Conservation (phyloP, 805 yeast genomes). For the Komagataella phaffii region DNA sequence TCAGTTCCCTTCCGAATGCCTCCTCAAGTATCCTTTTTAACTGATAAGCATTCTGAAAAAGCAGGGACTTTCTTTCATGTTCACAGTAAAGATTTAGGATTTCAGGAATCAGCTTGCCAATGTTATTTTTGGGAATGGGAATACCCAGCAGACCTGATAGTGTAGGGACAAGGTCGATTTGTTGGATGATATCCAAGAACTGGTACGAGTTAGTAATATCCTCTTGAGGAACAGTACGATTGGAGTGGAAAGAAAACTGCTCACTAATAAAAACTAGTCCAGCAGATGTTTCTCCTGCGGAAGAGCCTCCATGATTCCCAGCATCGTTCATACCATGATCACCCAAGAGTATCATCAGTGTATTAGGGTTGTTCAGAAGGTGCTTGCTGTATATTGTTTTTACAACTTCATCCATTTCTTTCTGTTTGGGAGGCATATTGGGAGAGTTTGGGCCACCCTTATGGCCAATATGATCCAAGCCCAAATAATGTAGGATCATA, state of each 20-base stretch:
- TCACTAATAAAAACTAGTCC: constrained; percentile 63
- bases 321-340: constrained; percentile 96
- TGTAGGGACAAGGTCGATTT: constrained; percentile 66
- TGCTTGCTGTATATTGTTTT: constrained; percentile 28
- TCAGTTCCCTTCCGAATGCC: constrained; percentile 5
- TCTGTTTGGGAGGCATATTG: constrained; percentile 71
- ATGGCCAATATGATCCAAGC: constrained; percentile 96
- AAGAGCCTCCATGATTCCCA: constrained; percentile 96
- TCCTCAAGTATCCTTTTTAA: constrained; percentile 32
- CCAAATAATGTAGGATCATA: constrained; percentile 78
- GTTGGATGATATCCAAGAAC: constrained; percentile 43
- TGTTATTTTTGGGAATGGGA: constrained; percentile 57
- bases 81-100: constrained; percentile 39
- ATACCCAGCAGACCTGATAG: constrained; percentile 45
- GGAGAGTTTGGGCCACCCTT: constrained; percentile 82
- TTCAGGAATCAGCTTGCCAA: constrained; percentile 58
- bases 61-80: constrained; percentile 19
- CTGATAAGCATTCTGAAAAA: constrained; percentile 47
- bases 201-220: constrained; percentile 29
- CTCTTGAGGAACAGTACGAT: constrained; percentile 8
- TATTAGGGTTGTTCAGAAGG: constrained; percentile 20
- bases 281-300: constrained; percentile 84
- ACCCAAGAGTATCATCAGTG: constrained; percentile 69
- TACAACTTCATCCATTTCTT: constrained; percentile 72
- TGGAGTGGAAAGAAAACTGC: constrained; percentile 22